phyloP scores from a whole-genome alignment of 2,329 filamentous ascomycete genomes.

The Diplodia scrobiculata region DNA sequence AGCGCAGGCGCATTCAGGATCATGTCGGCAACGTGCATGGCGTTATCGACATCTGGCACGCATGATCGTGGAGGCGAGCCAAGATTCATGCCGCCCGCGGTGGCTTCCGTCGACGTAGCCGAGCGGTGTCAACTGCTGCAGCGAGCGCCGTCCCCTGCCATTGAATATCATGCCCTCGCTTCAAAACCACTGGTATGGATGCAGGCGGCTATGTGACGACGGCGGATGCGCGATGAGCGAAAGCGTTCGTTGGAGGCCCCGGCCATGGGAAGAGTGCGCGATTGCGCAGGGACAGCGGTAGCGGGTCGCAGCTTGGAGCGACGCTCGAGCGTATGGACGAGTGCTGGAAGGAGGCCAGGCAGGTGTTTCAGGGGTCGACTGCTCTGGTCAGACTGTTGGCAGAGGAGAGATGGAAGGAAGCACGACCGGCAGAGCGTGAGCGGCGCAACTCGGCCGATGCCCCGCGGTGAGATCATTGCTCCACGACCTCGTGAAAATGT shows the following conservation, averaged over 20 bases:
- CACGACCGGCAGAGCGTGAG: background rate
- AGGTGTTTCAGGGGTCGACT: background rate
- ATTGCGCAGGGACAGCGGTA: background rate
- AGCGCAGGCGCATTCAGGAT: slow-evolving; percentile 2
- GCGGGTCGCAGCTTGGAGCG: background rate
- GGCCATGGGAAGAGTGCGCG: slow-evolving; percentile 1
- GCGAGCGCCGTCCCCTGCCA: slow-evolving; percentile 12
- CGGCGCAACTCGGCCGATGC: slow-evolving; percentile 13
- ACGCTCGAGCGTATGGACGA: background rate
- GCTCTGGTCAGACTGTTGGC: background rate
- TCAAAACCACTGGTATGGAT: background rate
- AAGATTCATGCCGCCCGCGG: slow-evolving; percentile 17
- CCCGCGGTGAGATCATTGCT: slow-evolving; percentile 20
- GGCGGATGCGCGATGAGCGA: background rate
- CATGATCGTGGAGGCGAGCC: slow-evolving; percentile 24
- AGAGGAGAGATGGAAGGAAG: background rate
- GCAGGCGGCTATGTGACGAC: background rate
- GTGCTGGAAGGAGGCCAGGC: background rate
- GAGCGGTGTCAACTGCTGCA: background rate
- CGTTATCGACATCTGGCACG: slow-evolving; percentile 18
- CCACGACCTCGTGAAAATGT: slow-evolving; percentile 8
- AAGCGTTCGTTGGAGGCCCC: background rate
- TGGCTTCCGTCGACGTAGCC: slow-evolving; percentile 3
- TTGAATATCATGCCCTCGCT: background rate
- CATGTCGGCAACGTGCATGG: slow-evolving; percentile 18